Conservation (phyloP, 306 rosid genomes). For the Cucurbita ficifolia region DNA sequence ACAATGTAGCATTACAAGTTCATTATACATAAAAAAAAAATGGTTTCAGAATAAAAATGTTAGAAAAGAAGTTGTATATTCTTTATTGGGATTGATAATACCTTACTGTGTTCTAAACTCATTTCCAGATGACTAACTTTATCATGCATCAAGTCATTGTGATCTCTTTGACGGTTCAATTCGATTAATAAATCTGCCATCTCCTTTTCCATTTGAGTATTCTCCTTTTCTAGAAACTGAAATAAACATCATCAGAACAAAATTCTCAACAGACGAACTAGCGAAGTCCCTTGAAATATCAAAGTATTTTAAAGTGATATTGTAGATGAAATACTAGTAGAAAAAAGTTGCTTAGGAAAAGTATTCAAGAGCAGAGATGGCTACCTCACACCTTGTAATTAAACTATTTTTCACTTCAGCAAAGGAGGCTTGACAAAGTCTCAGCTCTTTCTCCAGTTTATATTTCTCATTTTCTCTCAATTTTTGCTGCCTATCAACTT, state of each 20-base stretch:
- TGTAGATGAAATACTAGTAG: background rate
- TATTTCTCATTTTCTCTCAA: constrained; percentile 26
- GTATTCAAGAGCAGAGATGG: constrained; percentile 1
- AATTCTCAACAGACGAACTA: background rate
- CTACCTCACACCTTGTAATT: constrained; percentile 50
- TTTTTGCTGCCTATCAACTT: constrained; percentile 48
- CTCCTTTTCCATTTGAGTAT: constrained; percentile 28
- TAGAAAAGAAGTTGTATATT: background rate
- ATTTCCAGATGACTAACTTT: constrained; percentile 32
- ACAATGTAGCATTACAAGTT: background rate
- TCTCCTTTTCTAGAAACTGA: constrained; percentile 42
- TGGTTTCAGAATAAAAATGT: background rate
- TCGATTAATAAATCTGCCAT: constrained; percentile 21
- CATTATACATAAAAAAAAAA: background rate
- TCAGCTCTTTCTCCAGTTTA: constrained; percentile 33
- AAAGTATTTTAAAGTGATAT: background rate
- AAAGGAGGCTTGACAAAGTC: constrained; percentile 22
- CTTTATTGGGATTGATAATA: constrained; percentile 10
- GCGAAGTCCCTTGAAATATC: background rate
- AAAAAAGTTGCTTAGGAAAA: background rate
- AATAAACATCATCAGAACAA: constrained; percentile 4
- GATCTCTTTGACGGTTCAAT: constrained; percentile 35
- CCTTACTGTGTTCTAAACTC: constrained; percentile 33
- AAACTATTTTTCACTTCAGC: constrained; percentile 27
- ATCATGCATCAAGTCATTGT: constrained; percentile 23